Percentiles rank a stretch among this genome's conserved stretches.
Conservation (phyloP, 306 rosid species). For the Notholithocarpus densiflorus region DNA sequence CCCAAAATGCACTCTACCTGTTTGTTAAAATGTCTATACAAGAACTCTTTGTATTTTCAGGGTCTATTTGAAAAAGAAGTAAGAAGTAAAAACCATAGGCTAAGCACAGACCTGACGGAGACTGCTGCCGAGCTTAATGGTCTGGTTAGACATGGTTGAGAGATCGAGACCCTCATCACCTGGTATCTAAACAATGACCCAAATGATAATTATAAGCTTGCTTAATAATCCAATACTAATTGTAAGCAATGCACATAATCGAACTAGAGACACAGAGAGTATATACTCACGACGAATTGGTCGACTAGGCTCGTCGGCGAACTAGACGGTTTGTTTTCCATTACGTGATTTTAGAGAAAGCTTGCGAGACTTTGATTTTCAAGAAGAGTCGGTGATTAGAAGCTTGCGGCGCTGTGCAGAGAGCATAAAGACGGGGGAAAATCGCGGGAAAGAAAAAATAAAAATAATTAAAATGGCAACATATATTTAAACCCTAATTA, state of each 20-base stretch:
- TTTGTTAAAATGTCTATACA: too few species aligned
- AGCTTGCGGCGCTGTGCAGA: too few species aligned
- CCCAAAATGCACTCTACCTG: too few species aligned
- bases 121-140: slow-evolving; percentile 91
- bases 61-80: not conserved
- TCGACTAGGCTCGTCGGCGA: slow-evolving; percentile 40
- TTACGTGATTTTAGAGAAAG: not conserved
- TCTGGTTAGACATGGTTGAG: slow-evolving; percentile 72
- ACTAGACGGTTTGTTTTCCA: slow-evolving; percentile 44
- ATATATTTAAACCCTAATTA: too few species aligned
- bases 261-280: not conserved
- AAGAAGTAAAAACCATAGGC: slow-evolving; percentile 12
- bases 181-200: slow-evolving; percentile 53
- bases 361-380: too few species aligned
- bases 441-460: too few species aligned
- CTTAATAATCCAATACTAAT: not conserved
- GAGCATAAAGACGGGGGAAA: too few species aligned
- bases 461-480: too few species aligned
- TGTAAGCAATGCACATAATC: not conserved
- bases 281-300: slow-evolving; percentile 50
- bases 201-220: not conserved
- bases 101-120: slow-evolving; percentile 59
- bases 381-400: too few species aligned
- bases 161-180: slow-evolving; percentile 88
- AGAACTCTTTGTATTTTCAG: too few species aligned